Evolutionary conservation across 192 early-diverging fungal genomes (phyloP), one percentile per base, ranked within the genome.

Genomic region (Gonapodya prolifera): DNA sequence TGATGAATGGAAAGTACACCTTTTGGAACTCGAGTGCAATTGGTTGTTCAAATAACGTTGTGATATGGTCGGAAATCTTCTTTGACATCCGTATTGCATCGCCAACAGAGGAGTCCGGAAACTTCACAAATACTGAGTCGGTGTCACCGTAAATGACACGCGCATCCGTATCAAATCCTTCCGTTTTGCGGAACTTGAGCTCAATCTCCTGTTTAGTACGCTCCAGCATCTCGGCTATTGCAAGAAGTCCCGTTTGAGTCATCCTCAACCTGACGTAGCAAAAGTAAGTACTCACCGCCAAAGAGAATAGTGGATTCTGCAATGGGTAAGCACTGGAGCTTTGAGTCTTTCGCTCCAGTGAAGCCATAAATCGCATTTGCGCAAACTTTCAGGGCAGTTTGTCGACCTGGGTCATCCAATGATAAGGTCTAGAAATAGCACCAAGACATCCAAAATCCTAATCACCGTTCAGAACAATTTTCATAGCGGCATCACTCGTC

Each of bases 291-390:
- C 71, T 18, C 31, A 73, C 28, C 18, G 29, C 28, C 28, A 32
- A 73, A 32, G 28, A 73, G 71, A 73, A 61, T 61, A 13, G 71
- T 73, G 28, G 71, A 73, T 29, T 73, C 71, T 13, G 45, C 45
- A 8, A 73, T 73, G 28, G 71, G 71, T 29, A 73, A 73, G 31
- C 71, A 73, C 71, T 73, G 71, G 2, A 73, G 32, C 8, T 18
- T 18, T 8, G 71, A 73, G 8, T 73, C 71, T 29, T 32, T 18
- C 28, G 28, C 32, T 8, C 71, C 71, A 30, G 32, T 32, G 71
- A 32, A 18, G 28, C 71, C 71, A 32, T 73, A 73, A 13, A 73
- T 73, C 2, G 71, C 71, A 73, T 73, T 73, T 32, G 71, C 71
- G 32, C 28, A 30, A 18, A 73, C 71, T 32, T 73, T 73, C 8